Base-by-base conservation (phyloP, 2,329 filamentous ascomycete species). In the Arachnomyces sp. region DNA sequence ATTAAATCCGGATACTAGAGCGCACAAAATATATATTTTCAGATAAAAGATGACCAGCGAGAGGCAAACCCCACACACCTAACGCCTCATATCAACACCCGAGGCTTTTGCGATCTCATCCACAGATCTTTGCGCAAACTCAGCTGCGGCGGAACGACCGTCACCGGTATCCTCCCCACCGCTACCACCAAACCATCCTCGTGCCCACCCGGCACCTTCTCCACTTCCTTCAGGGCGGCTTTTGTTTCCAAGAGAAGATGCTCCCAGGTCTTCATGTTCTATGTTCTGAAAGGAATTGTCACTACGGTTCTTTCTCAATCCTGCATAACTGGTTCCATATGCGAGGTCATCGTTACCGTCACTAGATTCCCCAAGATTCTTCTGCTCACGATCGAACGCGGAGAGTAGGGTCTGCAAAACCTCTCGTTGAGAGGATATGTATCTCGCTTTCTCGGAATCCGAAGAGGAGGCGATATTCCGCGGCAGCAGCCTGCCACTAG, bases 241-340 rank as follows among this genome's bases (percentile, higher is more conserved):
- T 2, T 28, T 31, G 3, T 29, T 21, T 28, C 39, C 25, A 13
- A 16, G 38, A 35, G 43, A 42, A 13, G 45, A 43, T 4, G 42
- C 44, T 9, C 39, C 53, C 4, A 60, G 45, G 40, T 80, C 82
- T 56, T 89, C 84, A 28, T 81, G 79, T 46, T 92, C 84, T 50
- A 93, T 86, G 59, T 86, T 85, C 56, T 94, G 88, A 56, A 95
- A 95, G 52, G 94, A 90, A 14, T 77, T 78, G 58, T 95, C 88
- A 60, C 86, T 93, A 48, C 80, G 80, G 56, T 85, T 90, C 67
- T 90, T 90, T 52, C 78, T 82, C 53, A 94, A 45, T 7, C 53
- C 49, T 7, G 47, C 54, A 37, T 44, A 49, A 16, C 40, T 42
- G n/a, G 58, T 45, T 5, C 65, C 65, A 39, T 67, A 68, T 17